These are phyloP conservation scores for Clavispora phyllophila DNA, from an alignment of 805 yeast genomes.

Conservation along the genomic window DNA sequence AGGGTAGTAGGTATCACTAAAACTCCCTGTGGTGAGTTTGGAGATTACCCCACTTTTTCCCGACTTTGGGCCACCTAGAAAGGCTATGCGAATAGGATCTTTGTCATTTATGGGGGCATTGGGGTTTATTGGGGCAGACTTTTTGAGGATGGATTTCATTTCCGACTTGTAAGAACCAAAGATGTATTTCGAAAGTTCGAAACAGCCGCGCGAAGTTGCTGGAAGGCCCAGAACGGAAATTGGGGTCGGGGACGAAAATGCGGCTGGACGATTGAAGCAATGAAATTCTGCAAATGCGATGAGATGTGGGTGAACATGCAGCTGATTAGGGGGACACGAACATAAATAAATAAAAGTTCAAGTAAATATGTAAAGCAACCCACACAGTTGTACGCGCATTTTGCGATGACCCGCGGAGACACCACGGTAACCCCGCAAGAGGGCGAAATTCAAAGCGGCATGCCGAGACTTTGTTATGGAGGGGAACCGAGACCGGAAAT, in stretches of 20 bases:
- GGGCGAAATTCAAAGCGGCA: no score
- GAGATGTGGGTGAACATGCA: no score
- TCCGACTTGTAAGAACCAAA: background rate
- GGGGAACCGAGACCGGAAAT: no score
- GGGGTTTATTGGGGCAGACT: background rate
- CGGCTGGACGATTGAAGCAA: no score
- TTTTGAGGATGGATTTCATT: slow-evolving; percentile 1
- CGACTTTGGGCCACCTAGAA: slow-evolving; percentile 53
- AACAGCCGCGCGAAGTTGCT: background rate
- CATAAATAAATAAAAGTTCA: no score
- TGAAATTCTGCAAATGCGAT: no score
- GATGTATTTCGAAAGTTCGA: background rate
- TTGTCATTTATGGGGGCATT: slow-evolving; percentile 15
- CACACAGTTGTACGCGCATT: no score
- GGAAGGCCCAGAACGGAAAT: background rate
- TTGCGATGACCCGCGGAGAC: no score
- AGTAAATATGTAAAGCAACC: no score
- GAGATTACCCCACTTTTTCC: slow-evolving; percentile 61
- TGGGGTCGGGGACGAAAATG: background rate
- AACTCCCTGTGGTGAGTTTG: slow-evolving; percentile 42
- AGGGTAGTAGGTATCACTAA: slow-evolving; percentile 70
- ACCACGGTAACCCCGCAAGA: no score
- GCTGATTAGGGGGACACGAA: no score
- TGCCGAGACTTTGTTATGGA: no score
- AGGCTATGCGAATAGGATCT: slow-evolving; percentile 52